Base-by-base conservation (phyloP, 2,329 filamentous ascomycete species). In the Ophiosphaerella herpotricha region DNA sequence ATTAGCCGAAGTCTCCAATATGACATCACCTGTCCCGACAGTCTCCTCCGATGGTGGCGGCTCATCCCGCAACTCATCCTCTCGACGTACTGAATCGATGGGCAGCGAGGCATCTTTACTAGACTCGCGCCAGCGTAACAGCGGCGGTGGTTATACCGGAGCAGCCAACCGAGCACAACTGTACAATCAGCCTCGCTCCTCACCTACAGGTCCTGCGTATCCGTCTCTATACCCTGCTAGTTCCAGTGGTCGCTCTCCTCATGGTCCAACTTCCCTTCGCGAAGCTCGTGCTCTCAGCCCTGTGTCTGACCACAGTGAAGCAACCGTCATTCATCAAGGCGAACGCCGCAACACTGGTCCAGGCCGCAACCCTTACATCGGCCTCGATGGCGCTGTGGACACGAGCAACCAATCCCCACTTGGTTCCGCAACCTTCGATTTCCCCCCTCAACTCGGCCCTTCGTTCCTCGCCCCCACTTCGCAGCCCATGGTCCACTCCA, bases 111-210 rank as follows among this genome's bases (percentile, higher is more conserved):
- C 68, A 4, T 74, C 72, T 18, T 53, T 61, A 42, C 42, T 68
- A 13, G 64, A 68, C 14, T 46, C 63, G 4, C 60, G 58, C 44
- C 82, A 82, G 56, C 84, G 85, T 44, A 78, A 84, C 60, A 90
- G 86, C 65, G 86, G 86, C 65, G 86, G 84, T 24, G 85, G 86
- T 43, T 85, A 90, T 8, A 11, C 26, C 60, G 81, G 55, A 35
- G 60, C 59, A 33, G 56, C 64, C 21, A 55, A 59, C 12, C 58
- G 60, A 40, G 59, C 58, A 24, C 62, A 58, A 32, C 61, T 61
- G n/a, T 58, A 65, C 23, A 66, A 70, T 9, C 61, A 60, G 3
- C 63, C 67, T 8, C 67, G 69, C 18, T 66, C 68, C 11, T 61
- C 63, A 3, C 64, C 64, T 33, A 54, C 61, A 36, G 65, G 56